A percentile compares a stretch with the other conserved stretches of the same genome.
Evolutionary conservation across 768 basidiomycete species (phyloP).

Genomic region (Suillus decipiens): DNA sequence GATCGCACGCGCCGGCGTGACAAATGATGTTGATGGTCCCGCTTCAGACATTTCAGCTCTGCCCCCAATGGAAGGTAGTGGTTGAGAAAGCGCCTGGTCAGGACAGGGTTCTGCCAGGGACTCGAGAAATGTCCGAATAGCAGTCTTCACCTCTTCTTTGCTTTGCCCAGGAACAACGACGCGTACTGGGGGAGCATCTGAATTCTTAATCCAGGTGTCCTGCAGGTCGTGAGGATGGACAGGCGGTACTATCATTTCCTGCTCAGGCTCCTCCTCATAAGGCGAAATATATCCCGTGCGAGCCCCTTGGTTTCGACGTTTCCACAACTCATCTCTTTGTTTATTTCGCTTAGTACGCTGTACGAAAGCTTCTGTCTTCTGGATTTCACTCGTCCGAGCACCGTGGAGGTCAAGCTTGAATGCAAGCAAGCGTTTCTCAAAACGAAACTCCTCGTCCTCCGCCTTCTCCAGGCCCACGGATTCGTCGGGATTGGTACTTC

Average conservation of each 20-base stretch:
- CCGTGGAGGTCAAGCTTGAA: slow-evolving; percentile 51
- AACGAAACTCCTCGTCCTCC: slow-evolving; percentile 40
- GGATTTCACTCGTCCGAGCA: slow-evolving; percentile 37
- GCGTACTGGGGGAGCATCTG: slow-evolving; percentile 36
- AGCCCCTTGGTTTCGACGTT: slow-evolving; percentile 29
- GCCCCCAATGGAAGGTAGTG: neutral
- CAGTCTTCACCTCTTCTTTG: slow-evolving; percentile 21
- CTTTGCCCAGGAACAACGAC: slow-evolving; percentile 41
- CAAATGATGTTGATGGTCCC: neutral
- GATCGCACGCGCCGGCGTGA: neutral
- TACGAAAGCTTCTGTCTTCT: slow-evolving; percentile 33
- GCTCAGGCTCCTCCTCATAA: slow-evolving; percentile 32
- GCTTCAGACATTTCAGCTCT: neutral
- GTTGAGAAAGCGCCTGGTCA: neutral
- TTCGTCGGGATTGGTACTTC: slow-evolving; percentile 30
- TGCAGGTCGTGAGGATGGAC: slow-evolving; percentile 35
- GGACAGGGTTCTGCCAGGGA: slow-evolving; percentile 18
- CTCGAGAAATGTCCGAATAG: slow-evolving; percentile 24
- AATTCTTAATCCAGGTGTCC: slow-evolving; percentile 36
- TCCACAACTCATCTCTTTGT: slow-evolving; percentile 27
- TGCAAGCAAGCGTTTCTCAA: slow-evolving; percentile 59
- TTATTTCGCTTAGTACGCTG: slow-evolving; percentile 32
- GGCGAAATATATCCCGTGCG: slow-evolving; percentile 32
- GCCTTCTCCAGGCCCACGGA: slow-evolving; percentile 39
- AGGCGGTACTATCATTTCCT: slow-evolving; percentile 35